Evolutionary conservation across 202 grass and related monocot genomes (phyloP).

Genomic region (Hordeum pubiflorum): DNA sequence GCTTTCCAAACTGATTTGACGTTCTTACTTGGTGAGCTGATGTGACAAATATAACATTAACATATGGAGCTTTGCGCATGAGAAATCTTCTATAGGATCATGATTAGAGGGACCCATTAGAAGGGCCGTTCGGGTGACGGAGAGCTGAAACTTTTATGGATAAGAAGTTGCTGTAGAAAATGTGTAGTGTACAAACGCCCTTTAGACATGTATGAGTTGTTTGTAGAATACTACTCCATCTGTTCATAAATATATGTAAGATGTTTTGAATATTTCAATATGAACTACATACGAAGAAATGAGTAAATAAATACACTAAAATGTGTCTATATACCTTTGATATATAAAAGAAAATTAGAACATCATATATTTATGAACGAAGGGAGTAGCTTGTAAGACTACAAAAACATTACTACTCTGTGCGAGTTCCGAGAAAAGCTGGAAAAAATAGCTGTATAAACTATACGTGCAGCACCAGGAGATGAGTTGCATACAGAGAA

Average conservation of each 20-base stretch:
- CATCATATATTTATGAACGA: too few species aligned
- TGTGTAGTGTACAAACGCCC: background rate
- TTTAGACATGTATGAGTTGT: background rate
- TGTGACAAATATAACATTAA: slow-evolving; percentile 5
- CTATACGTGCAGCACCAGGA: background rate
- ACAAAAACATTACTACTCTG: background rate
- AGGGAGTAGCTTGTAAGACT: background rate
- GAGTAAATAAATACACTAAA: too few species aligned
- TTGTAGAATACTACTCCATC: background rate
- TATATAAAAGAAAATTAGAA: too few species aligned
- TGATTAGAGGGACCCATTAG: background rate
- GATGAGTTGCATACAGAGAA: background rate
- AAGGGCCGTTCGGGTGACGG: background rate
- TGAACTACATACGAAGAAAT: too few species aligned
- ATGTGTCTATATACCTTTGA: too few species aligned
- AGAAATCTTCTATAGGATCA: background rate
- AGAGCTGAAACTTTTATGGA: background rate
- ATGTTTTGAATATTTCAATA: too few species aligned
- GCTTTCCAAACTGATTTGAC: slow-evolving; percentile 16
- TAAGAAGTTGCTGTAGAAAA: background rate
- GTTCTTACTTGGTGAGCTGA: background rate
- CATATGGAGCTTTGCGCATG: background rate
- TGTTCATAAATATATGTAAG: too few species aligned
- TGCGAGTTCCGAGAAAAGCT: background rate
- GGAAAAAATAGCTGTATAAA: background rate